phyloP scores from a whole-genome alignment of 805 yeast species.

The Kurtzmaniella fragi region DNA sequence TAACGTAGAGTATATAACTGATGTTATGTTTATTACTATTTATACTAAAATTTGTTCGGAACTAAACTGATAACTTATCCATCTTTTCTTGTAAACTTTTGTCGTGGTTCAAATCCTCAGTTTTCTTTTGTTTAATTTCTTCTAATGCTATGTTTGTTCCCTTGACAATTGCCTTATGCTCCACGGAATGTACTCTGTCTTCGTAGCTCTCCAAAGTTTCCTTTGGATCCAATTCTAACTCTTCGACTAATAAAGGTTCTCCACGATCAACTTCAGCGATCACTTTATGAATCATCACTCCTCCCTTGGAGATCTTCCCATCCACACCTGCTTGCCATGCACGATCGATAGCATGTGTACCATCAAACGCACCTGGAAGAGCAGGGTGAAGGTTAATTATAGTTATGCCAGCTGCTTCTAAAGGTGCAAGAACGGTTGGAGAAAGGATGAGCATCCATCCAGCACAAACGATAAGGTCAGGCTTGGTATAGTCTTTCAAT shows the following conservation, averaged over 20 bases:
- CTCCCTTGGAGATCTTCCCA: slow-evolving; percentile 72
- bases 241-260: slow-evolving; percentile 79
- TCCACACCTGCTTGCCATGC: slow-evolving; percentile 94
- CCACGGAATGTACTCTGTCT: slow-evolving; percentile 72
- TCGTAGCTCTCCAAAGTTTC: slow-evolving; percentile 82
- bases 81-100: too few species aligned
- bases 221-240: slow-evolving; percentile 62
- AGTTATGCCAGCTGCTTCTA: slow-evolving; percentile 57
- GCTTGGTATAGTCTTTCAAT: slow-evolving; percentile 40
- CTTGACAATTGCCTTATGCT: slow-evolving; percentile 90
- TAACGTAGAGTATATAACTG: too few species aligned
- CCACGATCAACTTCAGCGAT: slow-evolving; percentile 95
- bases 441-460: slow-evolving; percentile 97
- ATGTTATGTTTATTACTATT: too few species aligned
- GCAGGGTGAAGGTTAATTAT: slow-evolving; percentile 97
- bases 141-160: slow-evolving; percentile 67
- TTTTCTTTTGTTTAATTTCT: slow-evolving; percentile 13
- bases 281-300: slow-evolving; percentile 96
- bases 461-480: slow-evolving; percentile 91
- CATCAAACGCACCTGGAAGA: slow-evolving; percentile 94
- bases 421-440: slow-evolving; percentile 63
- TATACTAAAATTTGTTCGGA: too few species aligned
- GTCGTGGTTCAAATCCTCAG: too few species aligned
- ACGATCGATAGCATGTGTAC: slow-evolving; percentile 93
- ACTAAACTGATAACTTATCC: too few species aligned